Percentiles rank a stretch among this genome's conserved stretches.
Conservation (phyloP, 2,329 filamentous ascomycete genomes). For the Cercospora beticola region DNA sequence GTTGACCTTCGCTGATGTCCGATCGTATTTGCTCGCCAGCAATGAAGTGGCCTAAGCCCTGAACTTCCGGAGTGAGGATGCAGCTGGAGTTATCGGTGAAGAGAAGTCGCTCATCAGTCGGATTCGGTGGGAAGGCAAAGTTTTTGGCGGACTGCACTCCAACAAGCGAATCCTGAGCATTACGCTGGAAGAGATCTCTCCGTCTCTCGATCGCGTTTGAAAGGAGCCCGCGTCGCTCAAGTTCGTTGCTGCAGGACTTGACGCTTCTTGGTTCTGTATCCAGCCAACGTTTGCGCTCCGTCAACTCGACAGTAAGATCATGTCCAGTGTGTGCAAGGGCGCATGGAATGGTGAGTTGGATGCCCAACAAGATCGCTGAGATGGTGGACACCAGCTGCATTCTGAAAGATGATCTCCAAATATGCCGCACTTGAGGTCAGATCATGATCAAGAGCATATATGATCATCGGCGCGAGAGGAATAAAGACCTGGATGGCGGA, state of each 20-base stretch:
- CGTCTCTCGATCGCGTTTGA: neutral
- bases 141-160: neutral
- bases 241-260: neutral
- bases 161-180: neutral
- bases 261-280: neutral
- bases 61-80: constrained; percentile 14
- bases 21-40: constrained; percentile 41
- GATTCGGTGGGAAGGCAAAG: neutral
- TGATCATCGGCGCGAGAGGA: neutral
- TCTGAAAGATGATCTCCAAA: neutral
- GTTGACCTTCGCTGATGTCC: constrained; percentile 44
- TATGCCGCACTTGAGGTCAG: neutral
- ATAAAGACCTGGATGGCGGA: neutral
- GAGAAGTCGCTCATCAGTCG: neutral
- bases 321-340: neutral
- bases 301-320: neutral
- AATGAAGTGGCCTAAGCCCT: constrained; percentile 30
- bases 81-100: constrained; percentile 12
- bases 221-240: neutral
- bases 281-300: neutral
- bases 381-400: neutral
- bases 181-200: neutral
- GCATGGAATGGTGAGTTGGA: neutral
- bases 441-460: neutral
- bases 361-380: neutral